Base-by-base conservation (phyloP, 192 early-diverging fungal species). In the Podila verticillata region DNA sequence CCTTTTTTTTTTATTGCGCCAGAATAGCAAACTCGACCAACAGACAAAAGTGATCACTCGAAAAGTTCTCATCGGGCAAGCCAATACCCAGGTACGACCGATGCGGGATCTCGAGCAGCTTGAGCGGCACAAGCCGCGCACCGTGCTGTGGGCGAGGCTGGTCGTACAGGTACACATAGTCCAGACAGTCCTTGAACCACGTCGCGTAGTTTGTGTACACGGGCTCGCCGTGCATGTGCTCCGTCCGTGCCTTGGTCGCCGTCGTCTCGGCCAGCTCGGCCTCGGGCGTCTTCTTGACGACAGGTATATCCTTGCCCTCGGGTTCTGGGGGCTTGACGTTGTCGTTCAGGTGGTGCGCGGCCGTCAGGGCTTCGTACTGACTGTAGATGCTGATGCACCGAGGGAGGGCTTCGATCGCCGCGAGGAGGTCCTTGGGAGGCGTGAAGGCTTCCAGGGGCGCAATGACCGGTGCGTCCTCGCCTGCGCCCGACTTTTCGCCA, bases 121-220 rank as follows among this genome's bases (percentile, higher is more conserved):
- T 72, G 9, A 80, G 70, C 1, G 77, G 77, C 8, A 80, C 70
- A 17, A 80, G 61, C 12, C 70, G 69, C 35, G 70, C 77, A 6
- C 77, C 77, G 5, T 67, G 29, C 32, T 67, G 48, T 15, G 57
- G 64, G 1, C 66, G 12, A 19, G 77, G 77, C 39, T 80, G 59
- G 24, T 80, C 77, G 10, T 56, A 68, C 22, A 80, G 48, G 56
- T 80, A 80, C 0, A 80, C 66, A 48, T 80, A 80, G n/a, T 80
- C 77, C 4, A 80, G 66, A 9, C 69, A 72, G 22, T 80, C 77
- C 62, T 80, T 80, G 70, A 80, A 80, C 77, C 77, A 80, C 8
- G 57, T 80, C 1, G 77, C 77, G 61, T 66, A 80, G 58, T 80
- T 80, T n/a, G 77, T 80, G 57, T 72, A 80, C 0, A 65, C 32